Conservation (phyloP, 345 rosid species). For the Acer negundo region DNA sequence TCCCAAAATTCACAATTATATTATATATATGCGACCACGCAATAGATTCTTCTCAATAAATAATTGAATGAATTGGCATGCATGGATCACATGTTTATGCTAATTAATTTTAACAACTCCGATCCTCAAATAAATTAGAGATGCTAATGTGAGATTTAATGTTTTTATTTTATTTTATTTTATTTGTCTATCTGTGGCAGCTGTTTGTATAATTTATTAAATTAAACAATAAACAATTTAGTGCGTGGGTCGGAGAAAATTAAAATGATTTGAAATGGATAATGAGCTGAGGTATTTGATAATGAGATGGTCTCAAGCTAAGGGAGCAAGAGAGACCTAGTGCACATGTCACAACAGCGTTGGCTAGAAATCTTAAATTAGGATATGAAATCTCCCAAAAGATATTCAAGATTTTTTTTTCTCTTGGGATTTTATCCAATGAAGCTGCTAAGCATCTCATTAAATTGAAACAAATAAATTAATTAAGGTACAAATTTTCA, state of each 20-base stretch:
- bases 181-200: neutral
- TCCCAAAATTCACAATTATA: neutral
- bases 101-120: conserved; percentile 6
- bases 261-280: conserved; percentile 14
- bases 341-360: conserved; percentile 7
- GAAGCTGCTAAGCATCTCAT: conserved; percentile 7
- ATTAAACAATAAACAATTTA: neutral
- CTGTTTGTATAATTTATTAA: neutral
- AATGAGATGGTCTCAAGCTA: neutral
- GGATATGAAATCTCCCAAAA: conserved; percentile 1
- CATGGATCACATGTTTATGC: conserved; percentile 28
- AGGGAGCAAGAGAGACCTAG: conserved; percentile 7
- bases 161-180: neutral
- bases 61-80: conserved; percentile 5
- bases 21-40: neutral
- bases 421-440: neutral
- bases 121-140: neutral
- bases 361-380: conserved; percentile 13
- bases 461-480: neutral
- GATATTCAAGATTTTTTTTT: neutral
- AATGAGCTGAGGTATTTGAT: neutral
- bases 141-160: neutral
- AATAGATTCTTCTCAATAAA: conserved; percentile 6
- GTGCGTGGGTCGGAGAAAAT: neutral
- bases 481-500: conserved; percentile 20